These are phyloP conservation scores for Cercis canadensis DNA, from an alignment of 306 rosid species.

Conservation along the genomic window DNA sequence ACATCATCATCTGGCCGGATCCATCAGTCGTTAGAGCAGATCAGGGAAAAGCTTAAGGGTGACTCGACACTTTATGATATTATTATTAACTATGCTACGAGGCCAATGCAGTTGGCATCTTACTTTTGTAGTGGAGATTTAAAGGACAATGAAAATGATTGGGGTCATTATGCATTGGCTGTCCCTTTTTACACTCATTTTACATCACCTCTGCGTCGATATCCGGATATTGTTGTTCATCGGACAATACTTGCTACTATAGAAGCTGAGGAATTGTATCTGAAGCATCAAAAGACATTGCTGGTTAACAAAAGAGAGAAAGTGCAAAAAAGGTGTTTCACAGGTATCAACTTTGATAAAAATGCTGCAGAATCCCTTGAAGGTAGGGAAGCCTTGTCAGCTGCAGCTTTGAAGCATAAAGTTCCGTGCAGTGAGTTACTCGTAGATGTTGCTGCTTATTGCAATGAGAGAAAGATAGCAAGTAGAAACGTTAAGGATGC, in stretches of 20 bases:
- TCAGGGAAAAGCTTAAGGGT: conserved; percentile 74
- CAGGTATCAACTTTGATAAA: conserved; percentile 69
- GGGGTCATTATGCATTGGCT: conserved; percentile 85
- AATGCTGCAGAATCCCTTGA: conserved; percentile 72
- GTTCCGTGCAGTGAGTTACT: conserved; percentile 63
- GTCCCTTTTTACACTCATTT: conserved; percentile 89
- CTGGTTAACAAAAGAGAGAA: conserved; percentile 40
- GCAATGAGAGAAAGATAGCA: conserved; percentile 84
- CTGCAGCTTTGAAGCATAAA: conserved; percentile 72
- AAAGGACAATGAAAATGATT: conserved; percentile 51
- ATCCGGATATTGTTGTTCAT: conserved; percentile 94
- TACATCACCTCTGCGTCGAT: conserved; percentile 87
- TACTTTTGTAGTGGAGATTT: conserved; percentile 83
- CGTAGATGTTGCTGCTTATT: conserved; percentile 62
- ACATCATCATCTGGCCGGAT: conserved; percentile 77
- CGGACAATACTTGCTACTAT: conserved; percentile 76
- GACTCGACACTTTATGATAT: conserved; percentile 68
- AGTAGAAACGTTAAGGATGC: conserved; percentile 77
- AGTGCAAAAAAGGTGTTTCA: conserved; percentile 60
- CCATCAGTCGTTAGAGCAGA: conserved; percentile 61
- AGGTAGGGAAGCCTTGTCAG: conserved; percentile 63
- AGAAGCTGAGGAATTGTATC: conserved; percentile 80
- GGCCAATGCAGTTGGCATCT: conserved; percentile 79
- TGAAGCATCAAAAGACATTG: conserved; percentile 48
- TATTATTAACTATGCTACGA: conserved; percentile 72